Evolutionary conservation across 2,329 filamentous ascomycete genomes (phyloP).

Genomic region (Rhynchosporium graminicola): DNA sequence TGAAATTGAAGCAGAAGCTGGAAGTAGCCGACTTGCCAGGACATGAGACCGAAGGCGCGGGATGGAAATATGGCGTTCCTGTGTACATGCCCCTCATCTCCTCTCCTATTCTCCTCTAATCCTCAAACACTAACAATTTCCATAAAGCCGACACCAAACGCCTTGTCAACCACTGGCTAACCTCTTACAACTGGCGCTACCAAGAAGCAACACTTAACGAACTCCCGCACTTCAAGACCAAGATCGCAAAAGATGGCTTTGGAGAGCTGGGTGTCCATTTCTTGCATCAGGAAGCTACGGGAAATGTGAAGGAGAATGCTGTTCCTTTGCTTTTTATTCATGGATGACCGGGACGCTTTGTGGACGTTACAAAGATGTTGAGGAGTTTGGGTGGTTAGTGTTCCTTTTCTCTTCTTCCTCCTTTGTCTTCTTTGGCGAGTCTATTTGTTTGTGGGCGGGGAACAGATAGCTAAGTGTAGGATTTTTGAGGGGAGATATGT

Average conservation of each 20-base stretch:
- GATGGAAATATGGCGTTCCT: slow-evolving; percentile 27
- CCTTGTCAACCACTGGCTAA: slow-evolving; percentile 28
- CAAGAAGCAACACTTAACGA: slow-evolving; percentile 32
- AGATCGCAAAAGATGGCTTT: slow-evolving; percentile 57
- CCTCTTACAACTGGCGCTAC: slow-evolving; percentile 33
- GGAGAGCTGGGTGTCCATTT: slow-evolving; percentile 63
- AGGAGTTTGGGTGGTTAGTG: slow-evolving; percentile 4
- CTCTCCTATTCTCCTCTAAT: neutral
- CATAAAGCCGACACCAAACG: slow-evolving; percentile 21
- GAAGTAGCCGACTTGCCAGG: slow-evolving; percentile 38
- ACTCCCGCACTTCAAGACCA: slow-evolving; percentile 37
- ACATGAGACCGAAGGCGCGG: slow-evolving; percentile 31
- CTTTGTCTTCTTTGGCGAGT: neutral
- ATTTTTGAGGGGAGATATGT: neutral
- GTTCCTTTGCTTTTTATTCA: slow-evolving; percentile 70
- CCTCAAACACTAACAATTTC: neutral
- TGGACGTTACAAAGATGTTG: slow-evolving; percentile 65
- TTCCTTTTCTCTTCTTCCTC: neutral
- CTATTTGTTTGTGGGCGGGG: neutral
- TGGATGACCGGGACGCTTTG: slow-evolving; percentile 65
- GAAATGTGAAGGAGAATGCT: slow-evolving; percentile 44
- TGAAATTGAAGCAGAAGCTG: slow-evolving; percentile 41
- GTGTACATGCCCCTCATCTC: slow-evolving; percentile 16
- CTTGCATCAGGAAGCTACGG: slow-evolving; percentile 56
- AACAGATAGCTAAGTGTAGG: neutral